Evolutionary conservation across 1,139 yeast species (phyloP).

Genomic region (Pichiaceae sp.): DNA sequence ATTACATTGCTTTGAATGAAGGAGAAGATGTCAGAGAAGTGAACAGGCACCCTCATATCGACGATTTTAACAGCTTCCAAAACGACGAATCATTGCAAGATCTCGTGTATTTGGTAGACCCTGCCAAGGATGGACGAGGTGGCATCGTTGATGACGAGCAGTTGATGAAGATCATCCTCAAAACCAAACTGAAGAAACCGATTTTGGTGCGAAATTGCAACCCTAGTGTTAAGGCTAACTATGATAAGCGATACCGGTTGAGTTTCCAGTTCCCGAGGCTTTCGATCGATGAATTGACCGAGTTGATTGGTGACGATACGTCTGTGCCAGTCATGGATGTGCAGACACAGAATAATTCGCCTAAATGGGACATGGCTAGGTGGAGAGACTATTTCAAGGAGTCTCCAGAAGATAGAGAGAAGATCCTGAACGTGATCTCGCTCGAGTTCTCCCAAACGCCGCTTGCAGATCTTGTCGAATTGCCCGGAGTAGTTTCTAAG

Average conservation of each 20-base stretch:
- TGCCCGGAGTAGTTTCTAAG: slow-evolving; percentile 63
- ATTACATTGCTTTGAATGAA: slow-evolving; percentile 72
- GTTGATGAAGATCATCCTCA: slow-evolving; percentile 29
- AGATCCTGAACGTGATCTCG: slow-evolving; percentile 74
- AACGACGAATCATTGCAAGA: slow-evolving; percentile 17
- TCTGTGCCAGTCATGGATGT: slow-evolving; percentile 87
- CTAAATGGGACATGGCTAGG: slow-evolving; percentile 61
- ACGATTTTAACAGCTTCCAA: slow-evolving; percentile 24
- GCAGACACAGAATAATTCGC: slow-evolving; percentile 60
- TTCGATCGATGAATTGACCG: slow-evolving; percentile 50
- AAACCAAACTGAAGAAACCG: slow-evolving; percentile 29
- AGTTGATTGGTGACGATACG: slow-evolving; percentile 52
- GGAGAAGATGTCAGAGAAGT: slow-evolving; percentile 61
- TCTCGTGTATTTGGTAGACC: slow-evolving; percentile 18
- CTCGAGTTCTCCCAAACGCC: slow-evolving; percentile 61
- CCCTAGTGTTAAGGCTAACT: slow-evolving; percentile 7
- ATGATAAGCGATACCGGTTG: slow-evolving; percentile 30
- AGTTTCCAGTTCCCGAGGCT: slow-evolving; percentile 36
- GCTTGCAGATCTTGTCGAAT: slow-evolving; percentile 39
- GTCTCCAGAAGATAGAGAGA: slow-evolving; percentile 39
- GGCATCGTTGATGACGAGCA: slow-evolving; percentile 25
- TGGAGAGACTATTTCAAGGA: slow-evolving; percentile 71
- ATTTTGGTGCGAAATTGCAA: slow-evolving; percentile 24
- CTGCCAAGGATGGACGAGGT: slow-evolving; percentile 21
- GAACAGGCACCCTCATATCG: slow-evolving; percentile 56